Evolutionary conservation across 1,284 basidiomycete genomes (phyloP).

Genomic region (Ceratobasidium sp.): DNA sequence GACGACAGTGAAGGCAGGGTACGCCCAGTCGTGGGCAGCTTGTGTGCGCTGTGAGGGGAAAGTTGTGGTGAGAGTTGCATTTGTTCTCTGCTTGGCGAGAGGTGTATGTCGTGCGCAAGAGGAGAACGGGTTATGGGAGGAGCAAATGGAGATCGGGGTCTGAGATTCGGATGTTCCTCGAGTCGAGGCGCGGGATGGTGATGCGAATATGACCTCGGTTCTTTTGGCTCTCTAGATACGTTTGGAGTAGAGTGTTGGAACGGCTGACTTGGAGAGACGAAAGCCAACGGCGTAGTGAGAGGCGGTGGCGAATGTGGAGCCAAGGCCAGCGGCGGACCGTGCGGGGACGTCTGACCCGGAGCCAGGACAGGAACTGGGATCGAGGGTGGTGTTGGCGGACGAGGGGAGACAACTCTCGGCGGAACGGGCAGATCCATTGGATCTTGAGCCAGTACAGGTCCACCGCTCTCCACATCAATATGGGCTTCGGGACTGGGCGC

Average conservation of each 20-base stretch:
- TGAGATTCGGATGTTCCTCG: not conserved
- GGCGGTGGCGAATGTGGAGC: conserved; percentile 17
- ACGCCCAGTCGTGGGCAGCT: not conserved
- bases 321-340: not conserved
- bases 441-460: not conserved
- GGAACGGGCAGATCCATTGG: not conserved
- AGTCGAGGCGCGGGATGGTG: not conserved
- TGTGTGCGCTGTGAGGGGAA: conserved; percentile 5
- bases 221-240: not conserved
- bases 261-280: not conserved
- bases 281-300: not conserved
- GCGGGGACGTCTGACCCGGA: not conserved
- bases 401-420: not conserved
- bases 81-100: not conserved
- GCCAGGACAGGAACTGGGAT: not conserved
- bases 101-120: not conserved
- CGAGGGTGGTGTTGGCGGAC: conserved; percentile 6
- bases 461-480: not conserved
- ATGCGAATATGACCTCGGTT: not conserved
- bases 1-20: not conserved
- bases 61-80: not conserved
- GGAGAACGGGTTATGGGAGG: not conserved
- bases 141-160: conserved; percentile 1
- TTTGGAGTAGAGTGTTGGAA: conserved; percentile 18
- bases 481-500: not conserved